Evolutionary conservation across 208 protist species (phyloP).

Genomic region (Leishmania tarentolae): DNA sequence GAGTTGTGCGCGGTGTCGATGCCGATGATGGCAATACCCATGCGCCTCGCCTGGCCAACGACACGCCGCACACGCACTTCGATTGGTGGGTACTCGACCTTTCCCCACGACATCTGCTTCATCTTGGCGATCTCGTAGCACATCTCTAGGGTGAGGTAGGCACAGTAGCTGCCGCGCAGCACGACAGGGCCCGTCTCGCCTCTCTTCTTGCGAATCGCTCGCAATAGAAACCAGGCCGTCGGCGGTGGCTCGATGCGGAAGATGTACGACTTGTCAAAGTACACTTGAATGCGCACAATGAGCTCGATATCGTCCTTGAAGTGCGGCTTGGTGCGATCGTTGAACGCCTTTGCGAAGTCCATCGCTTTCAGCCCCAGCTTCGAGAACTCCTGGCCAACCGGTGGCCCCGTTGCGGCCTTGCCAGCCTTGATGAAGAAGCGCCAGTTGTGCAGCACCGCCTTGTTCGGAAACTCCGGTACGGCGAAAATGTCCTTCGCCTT

Average conservation of each 20-base stretch:
- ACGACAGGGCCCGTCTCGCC: slow-evolving; percentile 72
- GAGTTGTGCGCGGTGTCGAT: slow-evolving; percentile 73
- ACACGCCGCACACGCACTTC: slow-evolving; percentile 85
- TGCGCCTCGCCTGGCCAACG: slow-evolving; percentile 82
- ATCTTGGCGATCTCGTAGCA: slow-evolving; percentile 91
- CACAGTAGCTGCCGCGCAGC: slow-evolving; percentile 65
- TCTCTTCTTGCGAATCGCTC: slow-evolving; percentile 80
- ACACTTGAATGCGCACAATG: slow-evolving; percentile 90
- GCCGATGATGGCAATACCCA: slow-evolving; percentile 90
- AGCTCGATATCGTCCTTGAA: slow-evolving; percentile 91
- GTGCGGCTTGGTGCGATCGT: slow-evolving; percentile 85
- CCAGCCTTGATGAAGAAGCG: slow-evolving; percentile 90
- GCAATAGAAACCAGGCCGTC: slow-evolving; percentile 86
- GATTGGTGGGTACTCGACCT: slow-evolving; percentile 80
- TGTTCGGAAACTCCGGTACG: slow-evolving; percentile 75
- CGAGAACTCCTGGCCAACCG: slow-evolving; percentile 91
- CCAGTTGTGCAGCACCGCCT: slow-evolving; percentile 89
- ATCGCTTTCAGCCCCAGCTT: slow-evolving; percentile 90
- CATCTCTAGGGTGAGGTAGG: slow-evolving; percentile 91
- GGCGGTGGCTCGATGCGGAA: slow-evolving; percentile 88
- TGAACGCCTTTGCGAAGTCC: slow-evolving; percentile 92
- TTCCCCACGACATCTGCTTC: slow-evolving; percentile 80
- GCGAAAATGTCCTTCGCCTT: slow-evolving; percentile 84
- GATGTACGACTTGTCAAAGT: slow-evolving; percentile 91
- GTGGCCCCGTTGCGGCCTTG: slow-evolving; percentile 87